These are phyloP conservation scores for Lodderomyces metapsilosis DNA, from an alignment of 1,139 yeast species.

Conservation along the genomic window DNA sequence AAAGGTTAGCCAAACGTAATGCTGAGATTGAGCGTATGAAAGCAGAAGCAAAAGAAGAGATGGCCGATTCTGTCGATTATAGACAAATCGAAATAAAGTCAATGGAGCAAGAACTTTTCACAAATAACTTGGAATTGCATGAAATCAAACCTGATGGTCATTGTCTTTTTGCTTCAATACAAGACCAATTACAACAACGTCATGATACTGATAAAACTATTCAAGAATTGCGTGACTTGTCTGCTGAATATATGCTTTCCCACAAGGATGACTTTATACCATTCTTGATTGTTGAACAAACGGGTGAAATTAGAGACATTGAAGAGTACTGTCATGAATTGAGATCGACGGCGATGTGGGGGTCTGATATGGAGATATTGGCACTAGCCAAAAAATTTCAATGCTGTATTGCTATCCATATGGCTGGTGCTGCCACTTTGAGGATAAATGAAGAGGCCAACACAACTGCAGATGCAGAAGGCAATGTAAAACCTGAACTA, in stretches of 20 bases:
- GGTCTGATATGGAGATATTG: slow-evolving; percentile 88
- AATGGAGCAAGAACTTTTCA: slow-evolving; percentile 50
- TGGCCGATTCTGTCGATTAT: slow-evolving; percentile 62
- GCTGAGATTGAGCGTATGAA: slow-evolving; percentile 64
- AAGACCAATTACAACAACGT: slow-evolving; percentile 67
- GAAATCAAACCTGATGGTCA: slow-evolving; percentile 92
- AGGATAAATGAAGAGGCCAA: slow-evolving; percentile 53
- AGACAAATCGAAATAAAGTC: slow-evolving; percentile 69
- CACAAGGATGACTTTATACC: slow-evolving; percentile 76
- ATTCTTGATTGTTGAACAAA: slow-evolving; percentile 75
- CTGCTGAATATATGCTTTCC: slow-evolving; percentile 63
- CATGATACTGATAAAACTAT: slow-evolving; percentile 41
- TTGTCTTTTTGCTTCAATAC: slow-evolving; percentile 82
- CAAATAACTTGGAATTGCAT: slow-evolving; percentile 48
- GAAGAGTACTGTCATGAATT: slow-evolving; percentile 70
- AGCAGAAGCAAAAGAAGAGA: slow-evolving; percentile 71
- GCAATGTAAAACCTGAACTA: slow-evolving; percentile 42
- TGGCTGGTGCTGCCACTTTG: slow-evolving; percentile 70
- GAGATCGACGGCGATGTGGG: slow-evolving; percentile 85
- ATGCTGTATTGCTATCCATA: slow-evolving; percentile 71
- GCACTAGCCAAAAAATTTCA: slow-evolving; percentile 70
- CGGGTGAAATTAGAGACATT: slow-evolving; percentile 60
- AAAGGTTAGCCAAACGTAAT: slow-evolving; percentile 71
- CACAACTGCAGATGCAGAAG: background rate
- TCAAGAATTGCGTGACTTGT: slow-evolving; percentile 56